Conservation (phyloP, 2,329 filamentous ascomycete species). For the Calonectria pteridis region DNA sequence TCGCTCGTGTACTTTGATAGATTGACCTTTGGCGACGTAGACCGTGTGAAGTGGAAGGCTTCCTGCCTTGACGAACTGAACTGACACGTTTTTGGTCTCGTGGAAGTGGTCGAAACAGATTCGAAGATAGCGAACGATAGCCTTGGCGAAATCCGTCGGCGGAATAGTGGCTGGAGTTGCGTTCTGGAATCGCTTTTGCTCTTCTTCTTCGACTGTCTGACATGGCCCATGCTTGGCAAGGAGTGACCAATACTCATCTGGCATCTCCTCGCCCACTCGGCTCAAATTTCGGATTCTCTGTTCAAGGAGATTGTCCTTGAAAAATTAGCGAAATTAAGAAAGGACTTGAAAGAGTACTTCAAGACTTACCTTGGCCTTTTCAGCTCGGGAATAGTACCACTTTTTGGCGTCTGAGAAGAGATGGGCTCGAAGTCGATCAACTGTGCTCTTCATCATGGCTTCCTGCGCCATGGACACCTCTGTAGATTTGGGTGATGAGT, state of each 20-base stretch:
- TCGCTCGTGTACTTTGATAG: background rate
- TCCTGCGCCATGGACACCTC: conserved; percentile 18
- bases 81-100: background rate
- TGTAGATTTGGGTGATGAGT: conserved; percentile 13
- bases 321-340: no score
- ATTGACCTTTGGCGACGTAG: background rate
- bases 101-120: background rate
- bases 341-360: no score
- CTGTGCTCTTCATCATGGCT: background rate
- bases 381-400: conserved; percentile 28
- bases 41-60: background rate
- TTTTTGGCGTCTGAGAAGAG: conserved; percentile 13
- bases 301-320: conserved; percentile 4
- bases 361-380: conserved; percentile 5
- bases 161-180: background rate
- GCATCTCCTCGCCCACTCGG: conserved; percentile 9
- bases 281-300: conserved; percentile 13
- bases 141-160: background rate
- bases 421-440: background rate
- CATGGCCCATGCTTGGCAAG: background rate
- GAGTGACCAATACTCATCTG: conserved; percentile 23
- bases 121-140: background rate
- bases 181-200: conserved; percentile 8
- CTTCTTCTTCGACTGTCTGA: conserved; percentile 1
- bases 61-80: background rate